Percentiles rank a stretch among this genome's conserved stretches.
Evolutionary conservation across 2,329 filamentous ascomycete genomes (phyloP).

Genomic region (Rhynchosporium secalis): DNA sequence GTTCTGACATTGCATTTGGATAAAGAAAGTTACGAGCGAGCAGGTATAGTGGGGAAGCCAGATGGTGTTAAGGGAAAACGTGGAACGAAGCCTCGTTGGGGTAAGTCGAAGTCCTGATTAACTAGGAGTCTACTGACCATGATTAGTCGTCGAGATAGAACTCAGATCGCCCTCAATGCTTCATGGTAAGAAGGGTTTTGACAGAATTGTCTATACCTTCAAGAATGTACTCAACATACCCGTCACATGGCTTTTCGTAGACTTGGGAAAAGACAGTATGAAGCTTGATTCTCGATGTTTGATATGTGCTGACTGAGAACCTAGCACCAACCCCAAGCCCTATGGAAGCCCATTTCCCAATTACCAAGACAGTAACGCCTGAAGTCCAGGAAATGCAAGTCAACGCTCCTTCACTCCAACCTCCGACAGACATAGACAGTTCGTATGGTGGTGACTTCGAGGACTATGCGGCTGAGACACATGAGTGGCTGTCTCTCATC

Average conservation of each 20-base stretch:
- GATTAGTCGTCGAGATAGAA: constrained; percentile 72
- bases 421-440: constrained; percentile 36
- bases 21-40: constrained; percentile 78
- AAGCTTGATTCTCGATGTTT: constrained; percentile 12
- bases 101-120: constrained; percentile 49
- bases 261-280: constrained; percentile 53
- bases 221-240: constrained; percentile 71
- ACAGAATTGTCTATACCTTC: constrained; percentile 39
- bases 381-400: constrained; percentile 35
- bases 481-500: constrained; percentile 76
- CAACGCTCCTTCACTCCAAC: constrained; percentile 36
- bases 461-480: constrained; percentile 61
- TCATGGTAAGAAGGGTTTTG: constrained; percentile 43
- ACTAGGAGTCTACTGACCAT: constrained; percentile 34
- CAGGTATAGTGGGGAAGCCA: constrained; percentile 75
- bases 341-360: constrained; percentile 48
- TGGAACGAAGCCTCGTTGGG: constrained; percentile 68
- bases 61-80: constrained; percentile 58
- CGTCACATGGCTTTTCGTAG: constrained; percentile 76
- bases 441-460: constrained; percentile 55
- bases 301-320: constrained; percentile 17
- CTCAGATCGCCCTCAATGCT: constrained; percentile 74
- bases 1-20: constrained; percentile 74
- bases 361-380: constrained; percentile 43
- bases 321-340: constrained; percentile 51